Base-by-base conservation (phyloP, 169 alveolate species). In the Eimeria mitis region DNA sequence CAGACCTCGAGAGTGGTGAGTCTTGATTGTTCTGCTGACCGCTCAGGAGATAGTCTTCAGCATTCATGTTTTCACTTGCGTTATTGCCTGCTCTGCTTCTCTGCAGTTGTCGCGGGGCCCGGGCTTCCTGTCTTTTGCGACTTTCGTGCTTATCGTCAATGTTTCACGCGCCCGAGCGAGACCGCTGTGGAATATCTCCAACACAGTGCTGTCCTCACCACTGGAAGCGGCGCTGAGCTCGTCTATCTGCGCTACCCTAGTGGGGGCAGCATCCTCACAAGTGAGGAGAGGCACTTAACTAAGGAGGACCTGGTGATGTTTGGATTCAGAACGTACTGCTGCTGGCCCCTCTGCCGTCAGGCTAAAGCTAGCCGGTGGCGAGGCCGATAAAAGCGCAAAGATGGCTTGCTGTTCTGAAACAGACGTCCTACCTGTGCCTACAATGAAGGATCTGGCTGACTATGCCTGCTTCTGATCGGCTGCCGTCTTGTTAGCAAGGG, bases 1-100 rank as follows among this genome's bases (percentile, higher is more conserved):
- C 42, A 59, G 91, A 84, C 44, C 34, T 31, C 28, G 91, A 84
- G 78, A 84, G 91, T 14, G 91, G 91, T 84, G 49, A 25, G 91
- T 73, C 56, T 73, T 40, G 54, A 73, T 40, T 73, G 37, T 40
- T 31, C 40, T 63, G 40, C 54, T 68, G 49, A 68, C 5, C 56
- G 13, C 34, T 40, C 52, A 23, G 40, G 83, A 21, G 13, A 73
- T 40, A 34, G 28, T 5, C 34, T 40, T 19, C 52, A 40, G 34
- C 83, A 16, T 40, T 40, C 34, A 40, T 23, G 8, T 6, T 21
- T 73, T 13, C 83, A 40, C 54, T 11, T 73, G 83, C 40, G 0
- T 40, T 37, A 31, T 73, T 7, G 83, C 40, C 54, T 73, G 19
- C 16, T 23, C 16, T 73, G 83, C 34, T 73, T 37, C 88, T 83